These are phyloP conservation scores for Yamadazyma friedrichii DNA, from an alignment of 1,139 yeast species.

Conservation along the genomic window DNA sequence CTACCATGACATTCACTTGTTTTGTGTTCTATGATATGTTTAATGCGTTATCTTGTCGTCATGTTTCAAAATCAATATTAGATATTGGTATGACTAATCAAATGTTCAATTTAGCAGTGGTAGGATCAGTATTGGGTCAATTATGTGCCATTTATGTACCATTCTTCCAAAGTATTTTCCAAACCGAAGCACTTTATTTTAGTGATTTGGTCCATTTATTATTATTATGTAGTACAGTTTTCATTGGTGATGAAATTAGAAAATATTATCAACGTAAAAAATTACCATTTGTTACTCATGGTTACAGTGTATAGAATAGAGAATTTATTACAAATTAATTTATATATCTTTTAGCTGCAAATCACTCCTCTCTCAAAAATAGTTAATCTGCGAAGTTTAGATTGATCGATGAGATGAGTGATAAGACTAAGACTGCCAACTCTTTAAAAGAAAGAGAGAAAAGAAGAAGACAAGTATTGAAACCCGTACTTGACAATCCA, in stretches of 20 bases:
- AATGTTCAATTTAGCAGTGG: slow-evolving; percentile 91
- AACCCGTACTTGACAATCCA: slow-evolving; percentile 62
- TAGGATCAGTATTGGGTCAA: slow-evolving; percentile 90
- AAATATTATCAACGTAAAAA: slow-evolving; percentile 34
- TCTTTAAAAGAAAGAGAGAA: slow-evolving; percentile 43
- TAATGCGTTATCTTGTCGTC: slow-evolving; percentile 91
- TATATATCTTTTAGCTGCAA: no score
- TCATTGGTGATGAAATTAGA: slow-evolving; percentile 80
- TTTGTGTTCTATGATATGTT: slow-evolving; percentile 95
- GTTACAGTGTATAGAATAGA: slow-evolving; percentile 6
- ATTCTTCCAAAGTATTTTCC: slow-evolving; percentile 86
- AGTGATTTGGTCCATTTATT: slow-evolving; percentile 65
- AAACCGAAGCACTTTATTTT: slow-evolving; percentile 81
- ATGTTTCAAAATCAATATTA: slow-evolving; percentile 75
- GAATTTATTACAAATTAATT: background rate
- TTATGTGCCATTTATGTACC: slow-evolving; percentile 90
- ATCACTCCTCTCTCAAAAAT: background rate
- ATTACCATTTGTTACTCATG: slow-evolving; percentile 12
- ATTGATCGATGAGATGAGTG: slow-evolving; percentile 2
- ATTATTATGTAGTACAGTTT: slow-evolving; percentile 71
- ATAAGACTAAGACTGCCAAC: slow-evolving; percentile 13
- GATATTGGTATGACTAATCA: slow-evolving; percentile 74
- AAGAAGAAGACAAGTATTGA: slow-evolving; percentile 52
- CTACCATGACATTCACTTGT: slow-evolving; percentile 98
- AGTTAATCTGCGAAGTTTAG: background rate